A percentile compares a stretch with the other conserved stretches of the same genome.
Evolutionary conservation across 176 grass and related monocot species (phyloP).

Genomic region (Miscanthus lutarioriparius): DNA sequence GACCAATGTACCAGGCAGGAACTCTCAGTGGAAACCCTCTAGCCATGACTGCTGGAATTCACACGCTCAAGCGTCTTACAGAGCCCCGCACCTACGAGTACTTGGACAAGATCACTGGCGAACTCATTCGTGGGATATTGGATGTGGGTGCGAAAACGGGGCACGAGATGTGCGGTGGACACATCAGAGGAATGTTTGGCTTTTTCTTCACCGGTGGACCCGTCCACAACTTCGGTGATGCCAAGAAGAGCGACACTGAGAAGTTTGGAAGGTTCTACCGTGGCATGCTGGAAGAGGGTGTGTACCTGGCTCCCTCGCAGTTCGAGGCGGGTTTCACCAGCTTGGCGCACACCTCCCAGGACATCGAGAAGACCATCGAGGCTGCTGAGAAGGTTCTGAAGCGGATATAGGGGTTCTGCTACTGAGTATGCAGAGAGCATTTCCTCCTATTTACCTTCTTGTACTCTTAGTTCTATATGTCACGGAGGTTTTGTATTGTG

Average conservation of each 20-base stretch:
- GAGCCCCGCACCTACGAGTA: conserved; percentile 79
- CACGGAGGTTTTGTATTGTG: conserved; percentile 38
- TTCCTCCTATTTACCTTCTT: background rate
- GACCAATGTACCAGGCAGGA: conserved; percentile 98
- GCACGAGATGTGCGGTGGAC: conserved; percentile 92
- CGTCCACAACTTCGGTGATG: conserved; percentile 80
- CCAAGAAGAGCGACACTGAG: conserved; percentile 81
- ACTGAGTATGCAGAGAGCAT: background rate
- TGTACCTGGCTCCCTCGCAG: conserved; percentile 91
- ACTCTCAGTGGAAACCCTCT: conserved; percentile 97
- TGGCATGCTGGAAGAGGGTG: conserved; percentile 96
- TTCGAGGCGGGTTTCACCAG: conserved; percentile 97
- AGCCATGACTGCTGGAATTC: conserved; percentile 97
- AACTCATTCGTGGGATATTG: conserved; percentile 72
- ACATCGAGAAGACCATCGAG: conserved; percentile 74
- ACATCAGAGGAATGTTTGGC: conserved; percentile 93
- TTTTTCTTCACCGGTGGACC: conserved; percentile 79
- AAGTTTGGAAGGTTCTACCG: conserved; percentile 92
- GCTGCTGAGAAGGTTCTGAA: conserved; percentile 86
- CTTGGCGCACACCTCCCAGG: conserved; percentile 76
- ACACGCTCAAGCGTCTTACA: conserved; percentile 76
- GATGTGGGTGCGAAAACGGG: conserved; percentile 67
- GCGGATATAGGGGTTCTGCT: conserved; percentile 48
- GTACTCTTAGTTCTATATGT: background rate
- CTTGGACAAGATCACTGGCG: conserved; percentile 85